These are phyloP conservation scores for Colletotrichum sp. DNA, from an alignment of 2,329 filamentous ascomycete species.

Conservation along the genomic window DNA sequence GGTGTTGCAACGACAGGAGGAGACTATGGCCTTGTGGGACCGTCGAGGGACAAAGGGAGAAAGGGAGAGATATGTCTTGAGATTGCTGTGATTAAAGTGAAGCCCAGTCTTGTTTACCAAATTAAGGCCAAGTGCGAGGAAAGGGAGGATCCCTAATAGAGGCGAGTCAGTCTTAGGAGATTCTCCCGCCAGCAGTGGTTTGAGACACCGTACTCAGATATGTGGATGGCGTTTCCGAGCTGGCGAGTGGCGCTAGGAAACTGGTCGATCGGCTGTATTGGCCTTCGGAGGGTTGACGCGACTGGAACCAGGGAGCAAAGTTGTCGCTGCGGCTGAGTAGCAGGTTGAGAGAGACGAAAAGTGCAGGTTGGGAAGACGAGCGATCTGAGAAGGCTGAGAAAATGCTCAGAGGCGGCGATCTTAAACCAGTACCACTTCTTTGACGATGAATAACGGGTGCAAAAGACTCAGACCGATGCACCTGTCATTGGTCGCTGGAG, in stretches of 20 bases:
- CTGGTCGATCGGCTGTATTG: background rate
- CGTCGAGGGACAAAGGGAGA: slow-evolving; percentile 13
- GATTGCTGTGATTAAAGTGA: slow-evolving; percentile 14
- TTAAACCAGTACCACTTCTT: slow-evolving; percentile 20
- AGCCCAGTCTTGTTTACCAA: background rate
- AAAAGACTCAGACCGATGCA: slow-evolving; percentile 7
- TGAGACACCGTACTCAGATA: slow-evolving; percentile 21
- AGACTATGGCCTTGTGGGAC: slow-evolving; percentile 20
- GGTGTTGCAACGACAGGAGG: slow-evolving; percentile 21
- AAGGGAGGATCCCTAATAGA: slow-evolving; percentile 16
- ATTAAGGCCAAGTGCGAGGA: slow-evolving; percentile 3
- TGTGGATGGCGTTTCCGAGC: slow-evolving; percentile 13
- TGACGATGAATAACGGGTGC: background rate
- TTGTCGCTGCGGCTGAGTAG: background rate
- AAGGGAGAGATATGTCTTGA: slow-evolving; percentile 21
- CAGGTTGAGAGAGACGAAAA: background rate
- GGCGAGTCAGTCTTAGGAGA: slow-evolving; percentile 14
- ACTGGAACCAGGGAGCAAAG: background rate
- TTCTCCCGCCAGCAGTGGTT: slow-evolving; percentile 5
- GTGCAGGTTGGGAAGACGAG: background rate
- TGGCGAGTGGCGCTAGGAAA: slow-evolving; percentile 10
- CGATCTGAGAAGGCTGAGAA: background rate
- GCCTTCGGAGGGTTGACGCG: background rate
- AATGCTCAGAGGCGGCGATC: slow-evolving; percentile 3
- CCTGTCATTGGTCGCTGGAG: slow-evolving; percentile 13